phyloP scores from a whole-genome alignment of 129 eudicot genomes.

The Flaveria sonorensis region DNA sequence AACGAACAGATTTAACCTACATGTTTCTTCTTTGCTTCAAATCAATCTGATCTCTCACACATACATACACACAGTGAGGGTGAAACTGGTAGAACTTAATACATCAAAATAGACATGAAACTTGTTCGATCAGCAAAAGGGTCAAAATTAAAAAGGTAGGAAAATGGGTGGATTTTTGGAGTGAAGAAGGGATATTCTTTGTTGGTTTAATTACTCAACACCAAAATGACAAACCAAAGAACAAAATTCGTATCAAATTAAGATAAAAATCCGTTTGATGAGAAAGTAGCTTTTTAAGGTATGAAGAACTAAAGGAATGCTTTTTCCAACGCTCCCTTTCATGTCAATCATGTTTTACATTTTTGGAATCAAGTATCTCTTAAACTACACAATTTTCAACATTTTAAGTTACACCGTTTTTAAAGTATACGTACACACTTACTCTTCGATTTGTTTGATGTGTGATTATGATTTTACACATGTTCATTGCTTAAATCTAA shows the following conservation, averaged over 20 bases:
- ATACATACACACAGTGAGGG: slow-evolving; percentile 5
- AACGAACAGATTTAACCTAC: neutral
- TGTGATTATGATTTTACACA: too few species aligned
- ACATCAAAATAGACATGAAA: neutral
- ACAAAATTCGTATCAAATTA: neutral
- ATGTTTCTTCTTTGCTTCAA: slow-evolving; percentile 26
- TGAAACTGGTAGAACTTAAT: neutral
- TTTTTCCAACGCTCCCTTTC: slow-evolving; percentile 15
- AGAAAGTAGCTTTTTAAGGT: slow-evolving; percentile 13
- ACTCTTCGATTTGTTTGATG: too few species aligned
- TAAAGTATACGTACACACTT: too few species aligned
- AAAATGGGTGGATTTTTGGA: neutral
- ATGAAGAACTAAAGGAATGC: slow-evolving; percentile 4
- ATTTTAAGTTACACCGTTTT: too few species aligned
- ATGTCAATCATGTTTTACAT: slow-evolving; percentile 2
- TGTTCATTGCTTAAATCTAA: too few species aligned
- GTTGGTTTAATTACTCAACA: neutral
- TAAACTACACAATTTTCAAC: too few species aligned
- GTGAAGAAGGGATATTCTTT: neutral
- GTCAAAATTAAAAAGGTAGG: neutral
- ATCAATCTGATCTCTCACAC: slow-evolving; percentile 22
- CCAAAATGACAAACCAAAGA: neutral
- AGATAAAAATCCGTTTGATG: slow-evolving; percentile 7
- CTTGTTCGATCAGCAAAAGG: slow-evolving; percentile 3
- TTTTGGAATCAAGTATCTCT: too few species aligned